Base-by-base conservation (phyloP, 2,329 filamentous ascomycete species). In the Sporothrix dimorphospora region DNA sequence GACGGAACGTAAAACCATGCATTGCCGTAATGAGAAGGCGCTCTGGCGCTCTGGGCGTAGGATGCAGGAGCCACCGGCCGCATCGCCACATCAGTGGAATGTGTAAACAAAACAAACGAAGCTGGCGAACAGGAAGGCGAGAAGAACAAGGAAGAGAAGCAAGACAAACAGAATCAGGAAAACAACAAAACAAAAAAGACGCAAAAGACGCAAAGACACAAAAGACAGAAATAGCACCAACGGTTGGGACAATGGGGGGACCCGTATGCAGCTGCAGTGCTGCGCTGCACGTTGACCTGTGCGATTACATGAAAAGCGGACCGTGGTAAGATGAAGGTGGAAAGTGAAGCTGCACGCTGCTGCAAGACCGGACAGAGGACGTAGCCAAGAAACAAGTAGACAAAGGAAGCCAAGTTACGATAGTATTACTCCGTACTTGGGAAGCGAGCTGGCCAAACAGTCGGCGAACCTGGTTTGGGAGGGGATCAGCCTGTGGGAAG, bases 301-400 rank as follows among this genome's bases (percentile, higher is more conserved):
- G n/a, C 49, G 38, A 57, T 69, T 19, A 57, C 51, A 70, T 70
- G 68, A 70, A 70, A 70, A 70, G 68, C 68, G 68, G 68, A 70
- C 53, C 51, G 16, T 47, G 66, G 40, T 57, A 70, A 70, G 55
- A 70, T 70, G 68, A 70, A 14, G 34, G 49, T 69, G 49, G 67
- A 45, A 57, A 27, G 67, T 30, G 49, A 69, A 21, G 67, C 65
- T 68, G 65, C 47, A 68, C 11, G 30, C 65, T 40, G 27, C 65
- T 49, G 63, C 42, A 47, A 27, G 38, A 21, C 38, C 38, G 63
- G 42, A 21, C 51, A 59, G 55, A 59, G n/a, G 34, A 27, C 27
- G 38, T 16, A 30, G 55, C 14, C 34, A 30, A 12, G 16, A 21
- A 61, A 16, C 19, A 61, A 61, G 12, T 30, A 34, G 49, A 8